Conservation (phyloP, 176 grass and related monocot species). For the Raddia distichophylla region DNA sequence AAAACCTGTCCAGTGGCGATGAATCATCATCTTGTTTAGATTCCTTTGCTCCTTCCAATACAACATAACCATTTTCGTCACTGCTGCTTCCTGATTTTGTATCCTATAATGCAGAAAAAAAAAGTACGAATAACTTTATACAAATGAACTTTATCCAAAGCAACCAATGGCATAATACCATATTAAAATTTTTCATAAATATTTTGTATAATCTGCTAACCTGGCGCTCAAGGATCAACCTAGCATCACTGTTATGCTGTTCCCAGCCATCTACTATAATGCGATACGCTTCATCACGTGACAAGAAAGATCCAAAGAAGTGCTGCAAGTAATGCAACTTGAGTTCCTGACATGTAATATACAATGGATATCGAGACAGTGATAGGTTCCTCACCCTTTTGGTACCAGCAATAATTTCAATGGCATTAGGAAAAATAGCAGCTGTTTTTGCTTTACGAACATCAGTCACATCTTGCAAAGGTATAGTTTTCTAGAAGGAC, state of each 20-base stretch:
- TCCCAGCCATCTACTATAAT: slow-evolving; percentile 80
- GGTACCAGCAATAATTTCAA: slow-evolving; percentile 83
- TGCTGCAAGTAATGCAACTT: slow-evolving; percentile 60
- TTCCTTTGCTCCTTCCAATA: slow-evolving; percentile 62
- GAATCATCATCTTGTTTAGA: slow-evolving; percentile 66
- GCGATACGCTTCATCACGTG: slow-evolving; percentile 81
- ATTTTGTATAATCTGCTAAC: slow-evolving; percentile 47
- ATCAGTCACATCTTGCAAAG: slow-evolving; percentile 75
- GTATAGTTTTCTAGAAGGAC: slow-evolving; percentile 83
- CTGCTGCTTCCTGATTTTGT: slow-evolving; percentile 63
- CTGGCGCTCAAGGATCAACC: slow-evolving; percentile 65
- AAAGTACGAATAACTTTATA: slow-evolving; percentile 19
- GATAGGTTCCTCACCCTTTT: slow-evolving; percentile 73
- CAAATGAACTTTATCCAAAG: slow-evolving; percentile 23
- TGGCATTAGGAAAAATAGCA: slow-evolving; percentile 94
- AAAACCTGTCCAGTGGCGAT: slow-evolving; percentile 63
- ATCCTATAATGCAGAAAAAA: slow-evolving; percentile 55
- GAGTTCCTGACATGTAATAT: slow-evolving; percentile 32
- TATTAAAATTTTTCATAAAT: not conserved
- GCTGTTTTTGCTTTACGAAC: slow-evolving; percentile 98
- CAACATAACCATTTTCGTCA: slow-evolving; percentile 57
- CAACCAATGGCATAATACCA: not conserved
- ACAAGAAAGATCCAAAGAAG: slow-evolving; percentile 97
- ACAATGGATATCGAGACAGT: slow-evolving; percentile 33
- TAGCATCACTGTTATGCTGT: slow-evolving; percentile 72